Percentiles rank a stretch among this genome's conserved stretches.
These are phyloP conservation scores for Acanthamoeba sp. DNA, from an alignment of 208 protist genomes.

Conservation along the genomic window DNA sequence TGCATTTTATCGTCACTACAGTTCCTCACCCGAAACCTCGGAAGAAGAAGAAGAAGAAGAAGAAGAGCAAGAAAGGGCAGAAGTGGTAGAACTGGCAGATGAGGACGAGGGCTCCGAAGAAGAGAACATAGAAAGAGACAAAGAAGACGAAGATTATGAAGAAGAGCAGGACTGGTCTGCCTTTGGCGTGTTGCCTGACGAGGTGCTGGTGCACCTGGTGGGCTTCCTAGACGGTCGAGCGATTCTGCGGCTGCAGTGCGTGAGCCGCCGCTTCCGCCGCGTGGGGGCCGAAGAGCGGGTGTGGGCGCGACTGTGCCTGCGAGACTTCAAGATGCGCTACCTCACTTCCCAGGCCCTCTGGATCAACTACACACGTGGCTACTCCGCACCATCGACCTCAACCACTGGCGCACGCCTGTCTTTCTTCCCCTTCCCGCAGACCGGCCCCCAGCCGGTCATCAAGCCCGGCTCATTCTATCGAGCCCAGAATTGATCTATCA, in stretches of 20 bases:
- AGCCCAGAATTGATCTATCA: too few species aligned
- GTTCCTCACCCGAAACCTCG: too few species aligned
- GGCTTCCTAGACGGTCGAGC: not conserved
- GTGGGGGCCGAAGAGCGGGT: not conserved
- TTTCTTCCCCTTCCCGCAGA: constrained; percentile 8
- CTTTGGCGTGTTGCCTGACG: constrained; percentile 29
- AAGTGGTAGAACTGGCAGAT: too few species aligned
- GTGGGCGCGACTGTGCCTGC: constrained; percentile 9
- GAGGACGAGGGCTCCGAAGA: not conserved
- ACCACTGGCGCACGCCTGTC: not conserved
- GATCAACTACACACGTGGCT: constrained; percentile 43
- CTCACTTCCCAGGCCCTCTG: constrained; percentile 46
- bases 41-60: too few species aligned
- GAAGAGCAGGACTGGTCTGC: not conserved
- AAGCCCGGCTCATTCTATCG: not conserved
- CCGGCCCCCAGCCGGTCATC: not conserved
- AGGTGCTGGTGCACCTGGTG: constrained; percentile 1
- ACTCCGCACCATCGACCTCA: not conserved
- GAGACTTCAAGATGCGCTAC: constrained; percentile 63
- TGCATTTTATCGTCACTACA: too few species aligned
- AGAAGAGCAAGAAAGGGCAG: too few species aligned
- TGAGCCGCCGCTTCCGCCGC: not conserved
- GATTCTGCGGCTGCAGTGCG: constrained; percentile 33
- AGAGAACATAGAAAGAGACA: not conserved
- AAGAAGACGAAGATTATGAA: not conserved